Evolutionary conservation across 495 filamentous ascomycete species (phyloP).

Genomic region (Penicillium malachiteum): DNA sequence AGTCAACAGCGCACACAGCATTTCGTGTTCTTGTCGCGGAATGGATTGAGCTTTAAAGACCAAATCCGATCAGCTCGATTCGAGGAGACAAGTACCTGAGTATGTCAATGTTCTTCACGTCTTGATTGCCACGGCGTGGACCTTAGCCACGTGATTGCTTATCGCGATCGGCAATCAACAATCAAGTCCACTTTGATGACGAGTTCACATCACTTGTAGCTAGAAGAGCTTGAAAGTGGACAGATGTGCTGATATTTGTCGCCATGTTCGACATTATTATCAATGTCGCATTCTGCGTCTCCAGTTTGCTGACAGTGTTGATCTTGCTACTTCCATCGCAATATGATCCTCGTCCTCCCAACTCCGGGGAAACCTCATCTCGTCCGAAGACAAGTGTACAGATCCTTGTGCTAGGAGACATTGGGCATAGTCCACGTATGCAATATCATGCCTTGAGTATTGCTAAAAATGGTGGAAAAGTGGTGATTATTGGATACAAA

Average conservation of each 20-base stretch:
- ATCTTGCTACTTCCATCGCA: constrained; percentile 53
- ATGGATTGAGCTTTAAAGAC: background rate
- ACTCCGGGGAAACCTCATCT: constrained; percentile 7
- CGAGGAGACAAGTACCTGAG: background rate
- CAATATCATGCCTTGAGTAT: constrained; percentile 97
- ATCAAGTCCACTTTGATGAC: background rate
- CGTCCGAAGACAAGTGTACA: constrained; percentile 54
- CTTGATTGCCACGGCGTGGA: background rate
- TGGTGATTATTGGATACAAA: constrained; percentile 84
- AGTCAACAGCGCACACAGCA: constrained; percentile 5
- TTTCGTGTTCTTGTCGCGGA: constrained; percentile 1
- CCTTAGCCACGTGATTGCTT: constrained; percentile 9
- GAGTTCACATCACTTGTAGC: background rate
- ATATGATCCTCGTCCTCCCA: constrained; percentile 30
- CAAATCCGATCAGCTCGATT: background rate
- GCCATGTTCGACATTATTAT: constrained; percentile 46
- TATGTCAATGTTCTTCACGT: background rate
- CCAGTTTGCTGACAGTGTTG: constrained; percentile 49
- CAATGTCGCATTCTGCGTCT: constrained; percentile 47
- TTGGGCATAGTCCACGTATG: constrained; percentile 95
- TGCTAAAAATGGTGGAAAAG: constrained; percentile 74
- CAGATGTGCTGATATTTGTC: constrained; percentile 3
- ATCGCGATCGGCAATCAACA: constrained; percentile 6
- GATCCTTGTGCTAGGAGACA: constrained; percentile 95
- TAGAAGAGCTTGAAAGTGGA: background rate